Evolutionary conservation across 441 rosid species (phyloP).

Genomic region (Populus hybrid): DNA sequence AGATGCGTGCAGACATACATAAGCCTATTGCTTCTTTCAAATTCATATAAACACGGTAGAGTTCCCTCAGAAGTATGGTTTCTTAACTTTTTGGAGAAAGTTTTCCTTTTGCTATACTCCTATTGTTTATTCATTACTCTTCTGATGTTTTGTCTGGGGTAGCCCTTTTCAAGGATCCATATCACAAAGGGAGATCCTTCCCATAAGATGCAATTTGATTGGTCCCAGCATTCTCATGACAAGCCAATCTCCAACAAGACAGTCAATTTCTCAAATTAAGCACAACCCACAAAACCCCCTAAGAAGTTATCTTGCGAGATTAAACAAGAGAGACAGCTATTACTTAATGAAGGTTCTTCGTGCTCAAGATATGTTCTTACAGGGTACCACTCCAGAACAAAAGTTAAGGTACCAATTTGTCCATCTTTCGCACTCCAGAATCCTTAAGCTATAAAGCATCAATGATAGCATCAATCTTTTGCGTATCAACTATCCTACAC

Average conservation of each 20-base stretch:
- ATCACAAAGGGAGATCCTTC: not conserved
- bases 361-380: not conserved
- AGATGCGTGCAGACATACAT: not conserved
- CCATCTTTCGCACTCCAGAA: not conserved
- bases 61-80: not conserved
- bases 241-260: not conserved
- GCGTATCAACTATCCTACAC: not conserved
- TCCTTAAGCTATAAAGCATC: not conserved
- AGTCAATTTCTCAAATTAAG: not conserved
- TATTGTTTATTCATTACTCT: not conserved
- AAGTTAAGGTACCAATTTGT: not conserved
- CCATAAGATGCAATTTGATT: not conserved
- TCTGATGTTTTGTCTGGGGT: not conserved
- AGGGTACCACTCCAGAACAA: not conserved
- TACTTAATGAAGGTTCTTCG: not conserved
- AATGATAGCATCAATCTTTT: not conserved
- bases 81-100: not conserved
- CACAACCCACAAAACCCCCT: not conserved
- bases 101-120: not conserved
- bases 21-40: not conserved
- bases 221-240: not conserved
- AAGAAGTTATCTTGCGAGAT: not conserved
- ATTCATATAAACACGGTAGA: not conserved
- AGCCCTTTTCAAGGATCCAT: not conserved
- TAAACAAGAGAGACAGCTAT: not conserved